Evolutionary conservation across 2,329 filamentous ascomycete genomes (phyloP).

Genomic region (Domatiomyces catenatus): DNA sequence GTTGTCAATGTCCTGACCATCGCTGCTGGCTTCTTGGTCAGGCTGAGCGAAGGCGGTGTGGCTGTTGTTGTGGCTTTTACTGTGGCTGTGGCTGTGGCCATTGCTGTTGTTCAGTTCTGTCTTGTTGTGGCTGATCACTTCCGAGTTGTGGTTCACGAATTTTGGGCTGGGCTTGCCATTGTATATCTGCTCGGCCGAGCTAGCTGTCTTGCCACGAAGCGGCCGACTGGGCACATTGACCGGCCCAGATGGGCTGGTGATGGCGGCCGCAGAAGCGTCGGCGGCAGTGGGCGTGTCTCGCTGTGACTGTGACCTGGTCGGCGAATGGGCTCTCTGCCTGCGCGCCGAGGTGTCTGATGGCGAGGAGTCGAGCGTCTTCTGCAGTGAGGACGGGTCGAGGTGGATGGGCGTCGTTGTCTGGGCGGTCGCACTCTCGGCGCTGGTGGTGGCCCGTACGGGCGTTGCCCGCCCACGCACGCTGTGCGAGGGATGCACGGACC

Average conservation of each 20-base stretch:
- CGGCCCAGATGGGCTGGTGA: not conserved
- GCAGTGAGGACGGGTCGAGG: not conserved
- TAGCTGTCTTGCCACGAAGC: not conserved
- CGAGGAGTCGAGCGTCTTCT: not conserved
- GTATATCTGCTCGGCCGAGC: not conserved
- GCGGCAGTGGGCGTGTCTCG: not conserved
- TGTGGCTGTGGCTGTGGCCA: too few species aligned
- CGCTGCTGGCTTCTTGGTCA: not conserved
- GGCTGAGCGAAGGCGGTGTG: not conserved
- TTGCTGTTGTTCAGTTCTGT: too few species aligned
- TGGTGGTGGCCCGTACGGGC: not conserved
- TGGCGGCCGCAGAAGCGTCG: not conserved
- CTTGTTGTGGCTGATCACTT: too few species aligned
- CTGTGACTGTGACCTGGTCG: not conserved
- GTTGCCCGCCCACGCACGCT: not conserved
- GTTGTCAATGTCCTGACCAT: slow-evolving; percentile 8
- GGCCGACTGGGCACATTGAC: not conserved
- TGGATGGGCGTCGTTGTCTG: not conserved
- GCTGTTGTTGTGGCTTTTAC: too few species aligned
- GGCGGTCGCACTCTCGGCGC: not conserved
- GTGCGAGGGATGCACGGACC: not conserved
- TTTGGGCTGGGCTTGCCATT: not conserved
- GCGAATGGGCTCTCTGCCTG: not conserved
- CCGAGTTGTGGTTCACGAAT: too few species aligned
- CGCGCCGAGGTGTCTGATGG: not conserved